phyloP scores from a whole-genome alignment of 176 grass and related monocot genomes.

The maize (Zea mays) region Zm-B73-REFERENCE-NAM-5.0 NC_050098.1:65762001-65762500 shows the following conservation, averaged over 20 bases:
- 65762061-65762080: neutral
- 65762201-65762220: conserved; percentile 98
- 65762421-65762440: neutral
- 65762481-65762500: neutral
- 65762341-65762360: neutral
- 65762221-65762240: conserved; percentile 96
- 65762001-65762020: too few species aligned
- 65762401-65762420: neutral
- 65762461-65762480: neutral
- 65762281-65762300: conserved; percentile 96
- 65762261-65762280: conserved; percentile 92
- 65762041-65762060: too few species aligned
- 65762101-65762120: neutral
- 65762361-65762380: neutral
- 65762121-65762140: neutral
- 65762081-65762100: neutral
- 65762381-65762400: neutral
- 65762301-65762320: conserved; percentile 11
- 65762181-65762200: conserved; percentile 57
- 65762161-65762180: conserved; percentile 5
- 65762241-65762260: conserved; percentile 84
- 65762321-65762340: neutral
- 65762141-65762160: neutral
- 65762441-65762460: neutral
- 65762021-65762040: too few species aligned